Evolutionary conservation across 768 basidiomycete species (phyloP).

Genomic region (Mycena metata): DNA sequence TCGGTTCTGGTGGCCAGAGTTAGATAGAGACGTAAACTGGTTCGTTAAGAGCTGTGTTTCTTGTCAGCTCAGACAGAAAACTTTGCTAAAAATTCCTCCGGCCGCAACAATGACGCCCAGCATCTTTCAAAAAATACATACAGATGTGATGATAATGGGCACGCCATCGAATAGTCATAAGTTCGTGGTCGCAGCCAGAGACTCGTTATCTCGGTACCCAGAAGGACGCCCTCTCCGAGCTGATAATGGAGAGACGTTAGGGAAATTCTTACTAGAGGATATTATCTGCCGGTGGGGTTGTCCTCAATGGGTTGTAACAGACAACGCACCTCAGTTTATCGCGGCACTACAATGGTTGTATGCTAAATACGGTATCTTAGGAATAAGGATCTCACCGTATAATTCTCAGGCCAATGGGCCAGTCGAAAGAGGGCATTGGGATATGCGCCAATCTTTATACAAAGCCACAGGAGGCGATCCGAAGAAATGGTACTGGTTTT

Average conservation of each 20-base stretch:
- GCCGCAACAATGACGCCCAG: conserved; percentile 42
- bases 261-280: conserved; percentile 52
- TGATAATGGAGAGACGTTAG: conserved; percentile 46
- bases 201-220: neutral
- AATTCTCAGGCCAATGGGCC: conserved; percentile 51
- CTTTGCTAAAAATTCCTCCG: conserved; percentile 38
- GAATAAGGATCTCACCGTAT: conserved; percentile 50
- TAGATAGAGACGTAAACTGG: conserved; percentile 47
- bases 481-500: conserved; percentile 46
- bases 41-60: conserved; percentile 46
- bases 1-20: too few species aligned
- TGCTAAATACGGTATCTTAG: conserved; percentile 44
- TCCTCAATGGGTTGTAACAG: conserved; percentile 45
- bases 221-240: conserved; percentile 35
- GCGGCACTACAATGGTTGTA: conserved; percentile 40
- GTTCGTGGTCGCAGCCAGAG: conserved; percentile 52
- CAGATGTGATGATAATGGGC: conserved; percentile 59
- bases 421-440: conserved; percentile 40
- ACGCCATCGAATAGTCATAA: conserved; percentile 44
- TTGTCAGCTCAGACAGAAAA: conserved; percentile 44
- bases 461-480: conserved; percentile 50
- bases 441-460: conserved; percentile 49
- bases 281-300: conserved; percentile 51
- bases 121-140: conserved; percentile 52
- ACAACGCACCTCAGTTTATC: conserved; percentile 47